Evolutionary conservation across 2,329 filamentous ascomycete genomes (phyloP), one percentile per base, ranked within the genome.

Genomic region (Claviceps monticola): DNA sequence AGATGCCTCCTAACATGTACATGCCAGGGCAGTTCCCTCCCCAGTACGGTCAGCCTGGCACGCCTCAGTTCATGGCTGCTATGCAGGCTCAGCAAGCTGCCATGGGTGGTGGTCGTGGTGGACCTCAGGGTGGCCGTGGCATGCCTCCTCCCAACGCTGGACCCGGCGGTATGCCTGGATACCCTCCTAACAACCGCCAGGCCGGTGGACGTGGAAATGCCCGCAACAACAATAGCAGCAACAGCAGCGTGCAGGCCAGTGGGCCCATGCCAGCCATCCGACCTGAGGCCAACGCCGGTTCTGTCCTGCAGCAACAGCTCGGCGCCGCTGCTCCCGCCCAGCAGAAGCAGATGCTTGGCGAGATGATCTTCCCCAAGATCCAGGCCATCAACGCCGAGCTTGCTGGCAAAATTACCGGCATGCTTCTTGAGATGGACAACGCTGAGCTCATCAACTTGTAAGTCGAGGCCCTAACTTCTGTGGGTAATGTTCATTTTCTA

Each of bases 341-440:
- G 74, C 93, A 97, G 79, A 98, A 98, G 83, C 93, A 98, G 79
- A 88, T 97, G 71, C 83, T 98, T 51, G 93, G 93, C 69, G 93
- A 98, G 75, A 84, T 88, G 61, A 86, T 98, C 62, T 98, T 97
- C 80, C 93, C 93, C 66, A 98, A 97, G 85, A 97, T 98, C 64
- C 83, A 90, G 70, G 82, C 81, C 60, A 84, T 95, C 72, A 93
- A 98, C 76, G 86, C 89, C 55, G 90, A 96, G 63, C 79, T 98
- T 64, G 93, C 93, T 56, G 93, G 93, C 67, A 98, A 98, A 84
- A 97, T 98, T 70, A 98, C 93, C 56, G 93, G 93, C 73, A 98
- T 98, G 93, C 85, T 98, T 63, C 74, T 98, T 63, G 93, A 98
- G 80, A 98, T 98, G 93, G 93, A 97, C 64, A 97, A 97, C 73